phyloP scores from a whole-genome alignment of 192 early-diverging fungal genomes.

The Coemansia sp. region DNA sequence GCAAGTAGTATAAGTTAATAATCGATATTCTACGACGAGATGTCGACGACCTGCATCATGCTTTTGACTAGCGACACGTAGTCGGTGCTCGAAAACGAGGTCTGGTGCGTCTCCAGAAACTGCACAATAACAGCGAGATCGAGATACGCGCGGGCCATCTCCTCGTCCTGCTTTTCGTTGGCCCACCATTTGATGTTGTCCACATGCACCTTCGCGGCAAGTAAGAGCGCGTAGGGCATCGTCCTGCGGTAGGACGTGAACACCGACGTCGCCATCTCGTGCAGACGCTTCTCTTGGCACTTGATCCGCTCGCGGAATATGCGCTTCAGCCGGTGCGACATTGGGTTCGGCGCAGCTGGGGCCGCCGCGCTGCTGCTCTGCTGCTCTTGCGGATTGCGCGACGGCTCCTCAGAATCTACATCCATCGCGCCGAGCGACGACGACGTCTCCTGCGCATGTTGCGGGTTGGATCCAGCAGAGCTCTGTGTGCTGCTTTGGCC shows the following conservation, averaged over 20 bases:
- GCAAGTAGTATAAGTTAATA: too few relatives aligned
- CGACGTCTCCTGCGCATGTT: not conserved
- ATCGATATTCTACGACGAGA: not conserved
- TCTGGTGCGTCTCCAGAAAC: conserved; percentile 50
- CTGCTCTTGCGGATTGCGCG: not conserved
- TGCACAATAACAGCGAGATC: conserved; percentile 34
- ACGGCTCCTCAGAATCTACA: conserved; percentile 9
- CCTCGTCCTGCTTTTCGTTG: conserved; percentile 24
- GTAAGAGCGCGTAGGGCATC: conserved; percentile 45
- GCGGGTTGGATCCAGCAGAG: not conserved
- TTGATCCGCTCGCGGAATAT: conserved; percentile 46
- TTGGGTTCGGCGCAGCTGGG: not conserved
- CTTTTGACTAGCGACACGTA: conserved; percentile 51
- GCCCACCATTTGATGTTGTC: conserved; percentile 54
- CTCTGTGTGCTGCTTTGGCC: not conserved
- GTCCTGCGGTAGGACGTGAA: conserved; percentile 50
- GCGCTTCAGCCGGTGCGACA: conserved; percentile 20
- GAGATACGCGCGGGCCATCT: conserved; percentile 37
- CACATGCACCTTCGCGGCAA: conserved; percentile 47
- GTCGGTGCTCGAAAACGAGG: conserved; percentile 42
- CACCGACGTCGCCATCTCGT: conserved; percentile 37
- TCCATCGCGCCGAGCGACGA: conserved; percentile 5
- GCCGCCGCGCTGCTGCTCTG: not conserved
- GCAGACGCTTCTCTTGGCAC: conserved; percentile 38
- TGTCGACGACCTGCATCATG: conserved; percentile 31